These are phyloP conservation scores for Platanthera zijinensis DNA, from an alignment of 106 monocot genomes.

Conservation along the genomic window DNA sequence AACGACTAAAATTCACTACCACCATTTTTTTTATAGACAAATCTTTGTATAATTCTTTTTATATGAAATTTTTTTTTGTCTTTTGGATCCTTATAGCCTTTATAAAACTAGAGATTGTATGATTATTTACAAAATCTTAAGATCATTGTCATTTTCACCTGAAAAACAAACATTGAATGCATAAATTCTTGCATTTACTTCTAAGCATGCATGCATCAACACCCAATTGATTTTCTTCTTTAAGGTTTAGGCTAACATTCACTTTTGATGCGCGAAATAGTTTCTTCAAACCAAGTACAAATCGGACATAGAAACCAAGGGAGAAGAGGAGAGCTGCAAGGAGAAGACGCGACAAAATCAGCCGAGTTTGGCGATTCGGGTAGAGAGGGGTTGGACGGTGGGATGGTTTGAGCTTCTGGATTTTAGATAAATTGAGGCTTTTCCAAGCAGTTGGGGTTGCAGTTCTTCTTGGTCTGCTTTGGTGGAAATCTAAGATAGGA, in stretches of 20 bases:
- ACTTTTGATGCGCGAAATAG: constrained; percentile 20
- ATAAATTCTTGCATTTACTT: too few relatives aligned
- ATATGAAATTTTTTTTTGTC: too few relatives aligned
- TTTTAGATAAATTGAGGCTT: constrained; percentile 70
- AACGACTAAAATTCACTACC: neutral
- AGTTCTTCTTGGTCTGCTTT: constrained; percentile 67
- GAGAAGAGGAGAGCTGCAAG: constrained; percentile 33
- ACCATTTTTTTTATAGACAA: too few relatives aligned
- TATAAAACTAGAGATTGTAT: too few relatives aligned
- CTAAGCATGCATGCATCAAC: neutral
- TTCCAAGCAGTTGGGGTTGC: constrained; percentile 81
- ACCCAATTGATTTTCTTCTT: neutral
- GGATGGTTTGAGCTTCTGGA: constrained; percentile 55
- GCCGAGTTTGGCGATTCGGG: constrained; percentile 40
- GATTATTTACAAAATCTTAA: too few relatives aligned
- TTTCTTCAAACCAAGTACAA: constrained; percentile 70
- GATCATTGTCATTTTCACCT: too few relatives aligned
- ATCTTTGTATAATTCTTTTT: too few relatives aligned
- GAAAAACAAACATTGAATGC: too few relatives aligned
- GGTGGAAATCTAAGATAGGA: constrained; percentile 87
- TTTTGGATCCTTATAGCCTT: too few relatives aligned
- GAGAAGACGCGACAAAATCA: constrained; percentile 20
- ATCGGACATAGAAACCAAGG: constrained; percentile 44
- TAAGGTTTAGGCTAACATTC: neutral
- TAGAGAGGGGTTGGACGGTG: constrained; percentile 71